Evolutionary conservation across 345 rosid species (phyloP).

Genomic region (Durio zibethinus): DNA sequence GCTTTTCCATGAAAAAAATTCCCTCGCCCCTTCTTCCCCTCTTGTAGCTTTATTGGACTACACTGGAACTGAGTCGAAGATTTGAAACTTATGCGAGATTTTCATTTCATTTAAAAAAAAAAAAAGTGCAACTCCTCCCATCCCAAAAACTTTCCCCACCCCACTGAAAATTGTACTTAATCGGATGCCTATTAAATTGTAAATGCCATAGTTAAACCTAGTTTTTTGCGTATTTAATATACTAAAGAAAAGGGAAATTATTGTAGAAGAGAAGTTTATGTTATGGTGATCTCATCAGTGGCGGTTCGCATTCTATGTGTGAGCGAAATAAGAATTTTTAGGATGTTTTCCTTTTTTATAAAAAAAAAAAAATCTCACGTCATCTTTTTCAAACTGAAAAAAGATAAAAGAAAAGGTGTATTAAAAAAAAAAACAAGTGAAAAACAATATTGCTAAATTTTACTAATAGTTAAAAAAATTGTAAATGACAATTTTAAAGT

Average conservation of each 20-base stretch:
- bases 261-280: neutral
- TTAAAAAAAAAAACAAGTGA: no score
- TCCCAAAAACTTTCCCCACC: neutral
- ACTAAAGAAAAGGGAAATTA: neutral
- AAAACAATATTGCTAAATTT: no score
- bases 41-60: slow-evolving; percentile 21
- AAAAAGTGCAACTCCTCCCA: neutral
- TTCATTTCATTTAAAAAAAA: slow-evolving; percentile 30
- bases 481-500: no score
- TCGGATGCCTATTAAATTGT: neutral
- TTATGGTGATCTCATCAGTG: neutral
- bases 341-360: neutral
- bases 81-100: slow-evolving; percentile 25
- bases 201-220: neutral
- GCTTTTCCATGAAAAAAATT: slow-evolving; percentile 58
- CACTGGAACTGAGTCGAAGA: slow-evolving; percentile 36
- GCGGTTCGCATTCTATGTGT: slow-evolving; percentile 10
- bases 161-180: slow-evolving; percentile 4
- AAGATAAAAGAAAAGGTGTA: no score
- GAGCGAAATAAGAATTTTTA: neutral
- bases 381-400: neutral
- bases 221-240: neutral
- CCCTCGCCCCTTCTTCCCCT: slow-evolving; percentile 13
- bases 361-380: neutral
- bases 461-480: no score